These are phyloP conservation scores for Buddleja alternifolia DNA, from an alignment of 257 asterid species.

Conservation along the genomic window DNA sequence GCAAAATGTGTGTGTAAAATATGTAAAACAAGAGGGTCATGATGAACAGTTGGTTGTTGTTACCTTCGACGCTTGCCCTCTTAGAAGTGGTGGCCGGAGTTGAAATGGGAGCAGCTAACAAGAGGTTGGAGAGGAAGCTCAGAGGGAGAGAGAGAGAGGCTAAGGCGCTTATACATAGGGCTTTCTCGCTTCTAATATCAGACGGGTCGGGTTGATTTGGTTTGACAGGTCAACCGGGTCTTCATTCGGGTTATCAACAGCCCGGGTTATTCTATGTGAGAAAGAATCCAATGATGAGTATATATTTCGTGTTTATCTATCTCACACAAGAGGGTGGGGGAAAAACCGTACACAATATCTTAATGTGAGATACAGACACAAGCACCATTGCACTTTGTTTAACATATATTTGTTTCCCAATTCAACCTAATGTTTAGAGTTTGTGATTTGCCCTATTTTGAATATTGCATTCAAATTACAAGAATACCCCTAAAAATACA, in stretches of 20 bases:
- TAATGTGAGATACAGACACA: too few relatives aligned
- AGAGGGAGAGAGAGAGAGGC: conserved; percentile 18
- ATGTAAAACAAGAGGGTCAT: background rate
- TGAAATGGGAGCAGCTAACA: conserved; percentile 31
- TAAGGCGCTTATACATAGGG: conserved; percentile 28
- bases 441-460: too few relatives aligned
- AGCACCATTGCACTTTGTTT: too few relatives aligned
- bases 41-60: background rate
- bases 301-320: too few relatives aligned
- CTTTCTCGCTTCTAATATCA: background rate
- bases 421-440: too few relatives aligned
- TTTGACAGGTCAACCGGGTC: background rate
- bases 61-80: conserved; percentile 24
- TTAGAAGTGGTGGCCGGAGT: conserved; percentile 36
- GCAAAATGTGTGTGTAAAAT: conserved; percentile 6
- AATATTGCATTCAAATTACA: too few relatives aligned
- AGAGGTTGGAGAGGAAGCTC: conserved; percentile 32
- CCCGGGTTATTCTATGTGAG: too few relatives aligned
- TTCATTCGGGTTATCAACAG: background rate
- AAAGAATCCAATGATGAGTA: too few relatives aligned
- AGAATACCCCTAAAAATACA: too few relatives aligned
- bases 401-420: too few relatives aligned
- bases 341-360: too few relatives aligned
- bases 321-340: too few relatives aligned
- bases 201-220: conserved; percentile 24